Evolutionary conservation across 2,329 filamentous ascomycete genomes (phyloP).

Genomic region (Trichoderma guizhouense): DNA sequence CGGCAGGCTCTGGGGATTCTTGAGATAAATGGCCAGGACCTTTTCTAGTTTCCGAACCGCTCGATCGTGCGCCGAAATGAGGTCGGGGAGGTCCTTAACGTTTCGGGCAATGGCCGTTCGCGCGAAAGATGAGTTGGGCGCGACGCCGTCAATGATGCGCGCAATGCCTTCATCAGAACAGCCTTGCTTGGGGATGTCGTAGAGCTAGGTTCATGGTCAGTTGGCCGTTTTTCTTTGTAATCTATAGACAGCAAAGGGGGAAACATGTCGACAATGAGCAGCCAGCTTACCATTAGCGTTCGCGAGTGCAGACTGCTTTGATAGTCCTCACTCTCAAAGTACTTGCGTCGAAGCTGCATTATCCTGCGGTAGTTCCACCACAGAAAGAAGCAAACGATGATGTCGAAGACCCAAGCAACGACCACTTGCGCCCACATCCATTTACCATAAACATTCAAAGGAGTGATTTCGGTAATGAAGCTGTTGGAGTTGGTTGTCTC

Average conservation of each 20-base stretch:
- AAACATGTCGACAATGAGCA: neutral
- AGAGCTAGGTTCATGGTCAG: constrained; percentile 48
- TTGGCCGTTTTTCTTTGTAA: constrained; percentile 1
- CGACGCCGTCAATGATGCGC: constrained; percentile 75
- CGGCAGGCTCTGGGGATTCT: constrained; percentile 78
- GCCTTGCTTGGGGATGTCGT: constrained; percentile 74
- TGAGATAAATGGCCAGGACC: constrained; percentile 84
- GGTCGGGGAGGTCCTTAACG: constrained; percentile 79
- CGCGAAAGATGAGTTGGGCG: constrained; percentile 73
- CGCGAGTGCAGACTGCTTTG: constrained; percentile 80
- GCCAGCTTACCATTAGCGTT: constrained; percentile 56
- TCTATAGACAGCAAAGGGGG: neutral
- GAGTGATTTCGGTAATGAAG: constrained; percentile 60
- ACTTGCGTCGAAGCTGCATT: constrained; percentile 65
- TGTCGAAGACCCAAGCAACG: constrained; percentile 63
- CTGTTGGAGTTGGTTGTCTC: constrained; percentile 21
- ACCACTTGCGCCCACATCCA: constrained; percentile 59
- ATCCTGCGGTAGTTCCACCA: constrained; percentile 88
- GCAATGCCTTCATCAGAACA: constrained; percentile 84
- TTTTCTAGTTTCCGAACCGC: constrained; percentile 79
- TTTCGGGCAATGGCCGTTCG: constrained; percentile 84
- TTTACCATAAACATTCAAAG: constrained; percentile 49
- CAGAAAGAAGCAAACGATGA: constrained; percentile 74
- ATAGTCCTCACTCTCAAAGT: constrained; percentile 84
- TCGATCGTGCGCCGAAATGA: constrained; percentile 81